Base-by-base conservation (phyloP, 805 yeast species). In the Nakazawaea laoshanensis region DNA sequence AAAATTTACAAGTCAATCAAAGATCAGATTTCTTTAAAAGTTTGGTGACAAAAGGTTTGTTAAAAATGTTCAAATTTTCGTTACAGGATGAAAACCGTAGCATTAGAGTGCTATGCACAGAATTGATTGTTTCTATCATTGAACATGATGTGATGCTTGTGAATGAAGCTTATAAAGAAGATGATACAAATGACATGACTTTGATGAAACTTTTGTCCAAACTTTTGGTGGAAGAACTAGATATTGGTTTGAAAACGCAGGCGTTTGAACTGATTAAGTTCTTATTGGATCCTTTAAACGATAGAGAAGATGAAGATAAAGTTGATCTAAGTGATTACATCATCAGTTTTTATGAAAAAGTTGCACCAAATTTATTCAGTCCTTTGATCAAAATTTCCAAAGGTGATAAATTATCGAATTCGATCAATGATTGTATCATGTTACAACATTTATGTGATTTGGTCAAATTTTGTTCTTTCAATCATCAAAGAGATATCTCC, bases 211-310 rank as follows among this genome's bases (percentile, higher is more conserved):
- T 75, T 6, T 53, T 86, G 22, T 65, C 79, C 0, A 67, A 74
- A 23, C 65, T 86, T 12, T 52, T 88, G 5, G 51, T 77, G 3
- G 65, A 70, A 14, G 94, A 82, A 39, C 58, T 63, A 8, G 76
- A 76, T 41, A 70, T 77, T 4, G 94, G 94, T 0, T 55, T 87
- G 32, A 77, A 81, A 47, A 73, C 82, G 5, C 96, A 87, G 52
- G 81, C 88, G 1, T 76, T 72, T 41, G 96, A 87, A 54, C 94
- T 95, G 1, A 55, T 88, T 30, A 77, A 77, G 48, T 74, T 77
- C 2, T 54, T 88, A 21, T 60, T 88, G 10, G 88, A 82, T 47
- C 77, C 84, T 2, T 56, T 46, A 9, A 15, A 24, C 3, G 20
- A 26, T 25, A 15, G 17, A 6, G 24, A 31, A 8, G 29, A 24